phyloP scores from a whole-genome alignment of 257 asterid genomes.

The Capsicum chinense region DNA sequence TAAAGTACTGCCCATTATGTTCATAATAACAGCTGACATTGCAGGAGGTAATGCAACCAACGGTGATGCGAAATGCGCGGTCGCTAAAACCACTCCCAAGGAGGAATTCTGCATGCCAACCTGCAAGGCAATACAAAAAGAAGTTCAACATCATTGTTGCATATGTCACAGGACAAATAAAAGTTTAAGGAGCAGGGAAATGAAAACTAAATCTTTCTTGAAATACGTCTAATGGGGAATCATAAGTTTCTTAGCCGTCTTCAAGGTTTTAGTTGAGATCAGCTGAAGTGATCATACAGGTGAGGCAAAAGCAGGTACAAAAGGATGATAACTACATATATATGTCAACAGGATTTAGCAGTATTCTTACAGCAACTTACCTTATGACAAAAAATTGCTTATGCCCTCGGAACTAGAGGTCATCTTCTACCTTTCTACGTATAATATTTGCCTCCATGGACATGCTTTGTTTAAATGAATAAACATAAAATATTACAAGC shows the following conservation, averaged over 20 bases:
- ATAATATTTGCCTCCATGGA: not conserved
- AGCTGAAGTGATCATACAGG: not conserved
- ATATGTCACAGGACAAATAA: not conserved
- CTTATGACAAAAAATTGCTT: not conserved
- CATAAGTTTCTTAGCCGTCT: not conserved
- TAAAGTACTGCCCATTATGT: slow-evolving; percentile 86
- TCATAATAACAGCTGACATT: slow-evolving; percentile 84
- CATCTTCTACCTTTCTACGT: not conserved
- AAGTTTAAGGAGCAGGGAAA: not conserved
- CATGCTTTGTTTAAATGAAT: not conserved
- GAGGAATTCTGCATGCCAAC: slow-evolving; percentile 98
- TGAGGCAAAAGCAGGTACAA: not conserved
- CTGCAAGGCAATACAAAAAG: slow-evolving; percentile 40
- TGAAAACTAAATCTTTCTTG: not conserved
- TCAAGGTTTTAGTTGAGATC: not conserved
- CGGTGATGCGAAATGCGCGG: slow-evolving; percentile 78
- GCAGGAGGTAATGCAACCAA: slow-evolving; percentile 87
- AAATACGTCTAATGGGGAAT: slow-evolving; percentile 2
- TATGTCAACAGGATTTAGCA: not conserved
- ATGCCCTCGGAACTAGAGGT: not conserved
- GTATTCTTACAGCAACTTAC: not conserved
- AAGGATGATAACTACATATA: not conserved
- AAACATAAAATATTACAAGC: not conserved
- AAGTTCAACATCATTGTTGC: slow-evolving; percentile 4
- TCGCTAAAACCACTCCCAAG: slow-evolving; percentile 86